Base-by-base conservation (phyloP, 768 basidiomycete species). In the Zangia roseola region DNA sequence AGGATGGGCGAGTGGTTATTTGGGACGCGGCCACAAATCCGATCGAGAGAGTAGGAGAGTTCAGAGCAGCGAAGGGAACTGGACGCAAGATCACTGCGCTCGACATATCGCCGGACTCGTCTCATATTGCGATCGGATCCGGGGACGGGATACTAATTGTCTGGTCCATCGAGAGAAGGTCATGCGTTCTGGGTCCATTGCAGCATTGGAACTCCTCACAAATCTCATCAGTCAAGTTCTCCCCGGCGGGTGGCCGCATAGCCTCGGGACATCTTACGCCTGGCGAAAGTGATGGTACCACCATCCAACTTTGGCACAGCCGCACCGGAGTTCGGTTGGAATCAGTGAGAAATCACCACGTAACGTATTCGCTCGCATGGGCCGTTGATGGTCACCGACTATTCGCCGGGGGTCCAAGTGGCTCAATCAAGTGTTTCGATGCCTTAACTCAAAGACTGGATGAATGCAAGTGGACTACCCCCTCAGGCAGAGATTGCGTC, bases 191-290 rank as follows among this genome's bases (percentile, higher is more conserved):
- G 1, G 48, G 55, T 10, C 41, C 55, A 20, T 14, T 55, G 16
- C 26, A 9, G 17, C 37, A 54, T 23, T 33, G 33, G 7, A 25
- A 20, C 20, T 43, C 37, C n/a, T 40, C 42, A n/a, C 42, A 50
- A 5, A 24, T 59, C 10, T 44, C 49, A 10, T 54, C 53, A 1
- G 30, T 59, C 50, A 56, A 56, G 43, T 59, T 59, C 37, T 59
- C 58, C 1, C 57, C 57, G 1, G 14, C 26, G 3, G 58, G 57
- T 12, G 38, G 14, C 13, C 51, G 31, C 26, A 45, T 59, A 12
- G 57, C 55, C 4, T 47, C 49, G 13, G 43, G 38, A 16, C 33
- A 50, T 24, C 20, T 16, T n/a, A 5, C 31, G 13, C 23, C 33
- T 14, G 49, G 38, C 17, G 14, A 7, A 28, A 38, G 40, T 17